Base-by-base conservation (phyloP, 1,284 basidiomycete genomes). In the Ustilago esculenta region DNA sequence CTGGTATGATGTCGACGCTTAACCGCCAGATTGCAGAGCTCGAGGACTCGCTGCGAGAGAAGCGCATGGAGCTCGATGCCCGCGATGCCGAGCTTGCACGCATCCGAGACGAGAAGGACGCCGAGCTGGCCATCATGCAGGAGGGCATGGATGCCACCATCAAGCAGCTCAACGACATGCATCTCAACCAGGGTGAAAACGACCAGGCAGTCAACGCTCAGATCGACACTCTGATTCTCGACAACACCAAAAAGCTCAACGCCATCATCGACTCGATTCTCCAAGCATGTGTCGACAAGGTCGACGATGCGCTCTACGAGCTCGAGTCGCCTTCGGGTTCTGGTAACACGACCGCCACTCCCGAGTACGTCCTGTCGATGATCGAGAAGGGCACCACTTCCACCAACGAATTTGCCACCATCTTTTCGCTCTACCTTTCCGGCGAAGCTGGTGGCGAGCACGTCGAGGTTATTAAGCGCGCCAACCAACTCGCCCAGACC, bases 191-290 rank as follows among this genome's bases (percentile, higher is more conserved):
- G 85, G 91, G 90, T 58, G 85, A 92, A 37, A 88, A 88, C 23
- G 92, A 93, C 73, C 90, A 92, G 72, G 92, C 94, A 0, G 92
- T 92, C 63, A 92, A 94, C 79, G 91, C 92, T 12, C 93, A 98
- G 82, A 94, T 99, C 76, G 95, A 98, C 83, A 96, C 90, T 1
- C 87, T 99, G 73, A 96, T 98, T 72, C 86, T 99, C 60, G 96
- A 99, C 83, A 92, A 97, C 81, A 88, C 93, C 81, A 98, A 97
- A 86, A 96, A 98, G 84, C 86, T 99, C 76, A 98, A 98, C 83
- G 88, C 93, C 74, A 96, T 99, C 82, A 98, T 99, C 79, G 93
- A 99, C 84, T 98, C 96, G 4, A 98, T 98, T 80, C 85, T 99
- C 29, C 73, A 96, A 82, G 92, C 93, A 9, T 98, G 95, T 80